These are phyloP conservation scores for Protomyces macrosporus DNA, from an alignment of 1,139 yeast genomes.

Conservation along the genomic window DNA sequence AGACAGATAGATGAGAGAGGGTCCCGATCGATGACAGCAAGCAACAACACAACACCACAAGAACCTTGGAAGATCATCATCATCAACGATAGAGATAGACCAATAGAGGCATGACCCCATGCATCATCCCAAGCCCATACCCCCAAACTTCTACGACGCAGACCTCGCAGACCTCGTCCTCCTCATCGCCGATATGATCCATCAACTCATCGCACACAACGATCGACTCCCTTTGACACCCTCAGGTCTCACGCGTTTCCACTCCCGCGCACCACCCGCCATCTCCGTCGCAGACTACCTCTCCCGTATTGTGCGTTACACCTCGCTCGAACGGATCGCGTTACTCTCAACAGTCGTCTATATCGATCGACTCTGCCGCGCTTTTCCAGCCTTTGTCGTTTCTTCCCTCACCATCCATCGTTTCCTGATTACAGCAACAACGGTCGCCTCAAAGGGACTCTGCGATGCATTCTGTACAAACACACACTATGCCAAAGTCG, in stretches of 20 bases:
- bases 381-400: constrained; percentile 73
- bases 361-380: constrained; percentile 74
- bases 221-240: constrained; percentile 49
- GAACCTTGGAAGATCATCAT: no score
- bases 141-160: constrained; percentile 60
- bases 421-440: constrained; percentile 81
- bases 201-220: constrained; percentile 62
- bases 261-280: constrained; percentile 84
- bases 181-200: constrained; percentile 73
- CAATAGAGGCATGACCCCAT: background rate
- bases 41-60: no score
- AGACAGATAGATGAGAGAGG: no score
- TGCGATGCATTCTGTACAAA: constrained; percentile 94
- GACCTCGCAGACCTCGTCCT: constrained; percentile 63
- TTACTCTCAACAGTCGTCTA: constrained; percentile 76
- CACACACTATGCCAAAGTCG: constrained; percentile 90
- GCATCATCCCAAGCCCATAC: constrained; percentile 41
- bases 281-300: constrained; percentile 77
- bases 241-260: constrained; percentile 70
- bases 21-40: no score
- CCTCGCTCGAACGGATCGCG: constrained; percentile 77
- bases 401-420: constrained; percentile 92
- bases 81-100: no score
- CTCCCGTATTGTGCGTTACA: constrained; percentile 71
- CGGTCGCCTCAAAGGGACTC: constrained; percentile 84